Evolutionary conservation across 192 early-diverging fungal genomes (phyloP), one percentile per base, ranked within the genome.

Genomic region (Ambispora gerdemannii): DNA sequence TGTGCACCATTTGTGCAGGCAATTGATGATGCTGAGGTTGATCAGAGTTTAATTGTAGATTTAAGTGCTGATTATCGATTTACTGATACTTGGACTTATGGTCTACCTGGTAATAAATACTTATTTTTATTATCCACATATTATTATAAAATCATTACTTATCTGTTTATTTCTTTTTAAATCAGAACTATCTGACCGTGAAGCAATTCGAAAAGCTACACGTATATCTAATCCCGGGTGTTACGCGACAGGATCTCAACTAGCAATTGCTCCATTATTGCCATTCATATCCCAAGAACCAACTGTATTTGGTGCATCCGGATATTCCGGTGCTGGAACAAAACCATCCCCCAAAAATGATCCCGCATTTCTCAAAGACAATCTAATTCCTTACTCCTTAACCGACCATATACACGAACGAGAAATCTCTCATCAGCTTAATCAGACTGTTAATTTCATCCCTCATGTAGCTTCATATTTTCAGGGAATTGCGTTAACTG

Each of bases 271-370:
- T 8, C 97, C 97, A 15, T 80, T 99, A 53, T 75, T 95, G 50
- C 84, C 86, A 8, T 87, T 80, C 67, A 56, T 93, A 55, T 83
- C 74, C 0, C 76, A 83, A 31, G 53, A 72, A 13, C 93, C 92
- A 24, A 90, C 93, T 27, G 84, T 97, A 28, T 95, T 97, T 87
- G 94, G 93, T 60, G 93, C 98, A 3, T 95, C 93, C 36, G 97
- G 97, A 19, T 99, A 99, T 84, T 93, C 91, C 73, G 97, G 97
- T n/a, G 97, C 97, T 11, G 97, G 97, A 3, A 99, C 97, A 33
- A 95, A 90, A 67, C 95, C 97, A 49, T 95, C 92, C 59, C 91
- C 88, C 63, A 98, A 97, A 79, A 99, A 99, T 81, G 92, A 99
- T 77, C 82, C 91, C 38, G 87, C 81, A 32, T 89, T 92, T 64